phyloP scores from a whole-genome alignment of 2,329 filamentous ascomycete genomes.

The Nemania sp. region DNA sequence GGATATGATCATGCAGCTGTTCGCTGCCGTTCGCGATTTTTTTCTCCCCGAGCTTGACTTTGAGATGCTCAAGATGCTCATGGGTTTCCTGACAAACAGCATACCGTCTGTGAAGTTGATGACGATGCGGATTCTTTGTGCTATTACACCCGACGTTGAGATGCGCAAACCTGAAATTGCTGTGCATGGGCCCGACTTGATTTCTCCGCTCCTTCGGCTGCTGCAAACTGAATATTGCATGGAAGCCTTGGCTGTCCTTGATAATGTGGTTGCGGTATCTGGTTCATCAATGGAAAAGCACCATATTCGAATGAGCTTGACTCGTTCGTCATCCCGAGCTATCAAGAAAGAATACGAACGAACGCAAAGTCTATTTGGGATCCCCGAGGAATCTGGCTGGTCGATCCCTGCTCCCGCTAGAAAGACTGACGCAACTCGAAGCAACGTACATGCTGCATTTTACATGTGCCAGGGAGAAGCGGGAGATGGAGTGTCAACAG shows the following conservation, averaged over 20 bases:
- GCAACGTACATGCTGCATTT: constrained; percentile 94
- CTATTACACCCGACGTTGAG: constrained; percentile 86
- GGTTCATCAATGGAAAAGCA: constrained; percentile 91
- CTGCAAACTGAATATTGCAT: constrained; percentile 93
- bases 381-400: constrained; percentile 95
- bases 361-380: constrained; percentile 93
- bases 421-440: constrained; percentile 82
- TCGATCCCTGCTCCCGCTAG: constrained; percentile 91
- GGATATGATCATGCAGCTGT: constrained; percentile 76
- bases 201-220: constrained; percentile 86
- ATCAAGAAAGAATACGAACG: constrained; percentile 94
- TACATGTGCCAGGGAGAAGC: constrained; percentile 82
- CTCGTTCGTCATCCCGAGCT: constrained; percentile 79
- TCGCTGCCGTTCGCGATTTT: constrained; percentile 73
- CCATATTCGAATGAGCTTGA: constrained; percentile 98
- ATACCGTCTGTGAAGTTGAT: constrained; percentile 89
- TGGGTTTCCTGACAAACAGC: constrained; percentile 88
- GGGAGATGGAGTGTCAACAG: constrained; percentile 58
- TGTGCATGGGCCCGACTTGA: constrained; percentile 89
- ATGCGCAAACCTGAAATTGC: constrained; percentile 91
- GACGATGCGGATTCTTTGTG: constrained; percentile 86
- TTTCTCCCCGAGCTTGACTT: constrained; percentile 87
- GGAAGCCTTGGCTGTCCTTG: constrained; percentile 86
- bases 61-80: constrained; percentile 82
- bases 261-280: constrained; percentile 94